phyloP scores from a whole-genome alignment of 2,329 filamentous ascomycete species.

The Fusarium armeniacum region DNA sequence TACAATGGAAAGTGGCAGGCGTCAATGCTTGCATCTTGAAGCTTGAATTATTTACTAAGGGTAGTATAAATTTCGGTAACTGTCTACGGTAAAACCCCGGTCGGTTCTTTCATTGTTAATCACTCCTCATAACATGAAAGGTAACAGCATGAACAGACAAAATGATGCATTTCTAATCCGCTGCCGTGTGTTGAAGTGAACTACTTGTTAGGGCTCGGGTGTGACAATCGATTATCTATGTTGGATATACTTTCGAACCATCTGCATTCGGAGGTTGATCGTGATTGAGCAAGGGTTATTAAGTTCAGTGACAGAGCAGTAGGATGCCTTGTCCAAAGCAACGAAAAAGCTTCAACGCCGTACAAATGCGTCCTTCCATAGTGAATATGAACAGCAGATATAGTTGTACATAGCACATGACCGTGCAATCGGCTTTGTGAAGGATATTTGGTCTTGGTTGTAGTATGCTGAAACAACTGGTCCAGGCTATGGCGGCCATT shows the following conservation, averaged over 20 bases:
- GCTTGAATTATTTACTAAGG: background rate
- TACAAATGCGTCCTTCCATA: background rate
- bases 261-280: background rate
- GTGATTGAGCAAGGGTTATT: background rate
- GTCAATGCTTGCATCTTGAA: background rate
- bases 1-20: background rate
- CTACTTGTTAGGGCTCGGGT: background rate
- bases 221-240: background rate
- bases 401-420: background rate
- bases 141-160: background rate
- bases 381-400: background rate
- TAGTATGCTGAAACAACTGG: slow-evolving; percentile 30
- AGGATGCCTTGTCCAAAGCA: background rate
- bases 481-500: slow-evolving; percentile 24
- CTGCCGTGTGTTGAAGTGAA: background rate
- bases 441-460: background rate
- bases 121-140: background rate
- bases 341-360: background rate
- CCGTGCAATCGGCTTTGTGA: background rate
- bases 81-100: slow-evolving; percentile 38
- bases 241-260: background rate
- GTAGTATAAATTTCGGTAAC: slow-evolving; percentile 16
- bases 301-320: background rate
- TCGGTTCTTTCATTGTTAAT: background rate
- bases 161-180: background rate